A percentile compares a stretch with the other conserved stretches of the same genome.
These are phyloP conservation scores for Sorghum bicolor DNA, from an alignment of 176 grass and related monocot species.

Conservation along the genomic window DNA sequence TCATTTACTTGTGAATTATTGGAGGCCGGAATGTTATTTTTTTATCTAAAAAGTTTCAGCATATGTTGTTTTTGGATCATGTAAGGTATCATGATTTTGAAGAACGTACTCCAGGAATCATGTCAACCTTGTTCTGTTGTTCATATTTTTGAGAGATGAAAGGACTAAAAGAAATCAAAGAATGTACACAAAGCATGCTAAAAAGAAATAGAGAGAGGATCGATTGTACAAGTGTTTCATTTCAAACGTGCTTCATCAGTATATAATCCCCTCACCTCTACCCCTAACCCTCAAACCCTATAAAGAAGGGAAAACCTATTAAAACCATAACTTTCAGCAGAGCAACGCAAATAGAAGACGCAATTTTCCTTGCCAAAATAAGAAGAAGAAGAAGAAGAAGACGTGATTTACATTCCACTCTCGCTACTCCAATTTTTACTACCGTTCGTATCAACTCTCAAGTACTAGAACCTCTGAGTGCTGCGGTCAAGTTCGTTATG, in stretches of 20 bases:
- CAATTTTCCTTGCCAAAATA: not conserved
- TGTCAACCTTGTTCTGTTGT: not conserved
- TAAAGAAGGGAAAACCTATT: not conserved
- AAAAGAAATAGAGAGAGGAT: not conserved
- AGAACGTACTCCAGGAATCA: not conserved
- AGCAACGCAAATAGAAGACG: not conserved
- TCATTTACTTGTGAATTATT: no score
- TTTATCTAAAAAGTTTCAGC: not conserved
- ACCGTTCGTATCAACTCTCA: constrained; percentile 3
- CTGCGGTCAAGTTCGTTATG: constrained; percentile 46
- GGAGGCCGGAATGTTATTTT: no score
- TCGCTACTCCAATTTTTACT: not conserved
- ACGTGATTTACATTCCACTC: not conserved
- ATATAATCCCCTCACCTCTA: not conserved
- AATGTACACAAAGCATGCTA: not conserved
- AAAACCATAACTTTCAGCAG: not conserved
- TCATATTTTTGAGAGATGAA: not conserved
- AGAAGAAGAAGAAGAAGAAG: not conserved
- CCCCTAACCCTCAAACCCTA: not conserved
- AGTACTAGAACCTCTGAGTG: constrained; percentile 23
- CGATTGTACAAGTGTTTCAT: not conserved
- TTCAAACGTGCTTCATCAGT: not conserved
- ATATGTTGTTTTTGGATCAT: not conserved
- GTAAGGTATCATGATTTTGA: not conserved
- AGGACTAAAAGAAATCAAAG: not conserved